Base-by-base conservation (phyloP, 2,329 filamentous ascomycete species). In the Colletotrichum agaves region DNA sequence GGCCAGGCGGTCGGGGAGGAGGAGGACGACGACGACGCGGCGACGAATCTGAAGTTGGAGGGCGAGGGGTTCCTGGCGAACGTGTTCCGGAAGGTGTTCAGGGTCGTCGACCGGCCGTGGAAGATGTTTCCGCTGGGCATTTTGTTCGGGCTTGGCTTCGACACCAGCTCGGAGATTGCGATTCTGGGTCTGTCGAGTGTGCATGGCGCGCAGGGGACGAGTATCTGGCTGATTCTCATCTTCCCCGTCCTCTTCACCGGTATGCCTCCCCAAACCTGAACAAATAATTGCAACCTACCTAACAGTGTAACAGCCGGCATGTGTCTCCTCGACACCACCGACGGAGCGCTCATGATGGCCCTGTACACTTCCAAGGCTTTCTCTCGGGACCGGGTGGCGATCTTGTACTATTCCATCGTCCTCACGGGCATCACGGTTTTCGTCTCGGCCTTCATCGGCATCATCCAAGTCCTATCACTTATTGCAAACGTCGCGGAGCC, bases 111-210 rank as follows among this genome's bases (percentile, higher is more conserved):
- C 72, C 81, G 87, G 5, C 91, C 93, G 0, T 98, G 95, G 95
- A 98, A 98, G 78, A 97, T 97, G 94, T 96, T 97, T 72, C 94
- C 93, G 0, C 82, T 97, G 0, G 95, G 95, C 0, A 85, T 98
- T 0, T 82, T 98, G 4, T 98, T 95, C 74, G 96, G 95, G 0
- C 84, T 98, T 0, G 96, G 95, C 0, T 98, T 99, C 76, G 96
- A 98, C 76, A 98, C 96, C 0, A 97, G 92, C 44, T 97, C 93
- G 7, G 95, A 99, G 78, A 93, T 98, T 74, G 95, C 96, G 0
- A 85, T 99, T 7, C 80, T 99, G 0, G 96, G 95, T 0, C 97
- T 98, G 70, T 92, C 93, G 0, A 94, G 92, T 33, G 89, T 99
- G 2, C 92, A 98, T 74, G 94, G 92, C 0, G 90, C 93, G 0